phyloP scores from a whole-genome alignment of 345 rosid species.

The Gossypium stocksii region DNA sequence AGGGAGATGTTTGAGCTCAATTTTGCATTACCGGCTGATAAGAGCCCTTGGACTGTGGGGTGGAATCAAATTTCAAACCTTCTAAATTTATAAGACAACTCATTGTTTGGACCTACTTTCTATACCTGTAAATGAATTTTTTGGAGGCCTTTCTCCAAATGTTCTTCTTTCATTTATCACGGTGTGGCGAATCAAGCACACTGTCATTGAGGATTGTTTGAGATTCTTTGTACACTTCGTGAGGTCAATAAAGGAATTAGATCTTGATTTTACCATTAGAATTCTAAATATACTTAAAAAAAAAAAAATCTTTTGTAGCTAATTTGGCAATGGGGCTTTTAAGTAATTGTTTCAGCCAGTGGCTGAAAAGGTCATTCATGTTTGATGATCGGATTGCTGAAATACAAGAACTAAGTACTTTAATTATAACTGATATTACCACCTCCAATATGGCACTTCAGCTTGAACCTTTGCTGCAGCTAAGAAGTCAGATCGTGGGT shows the following conservation, averaged over 20 bases:
- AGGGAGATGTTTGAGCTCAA: constrained; percentile 99
- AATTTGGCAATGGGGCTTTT: neutral
- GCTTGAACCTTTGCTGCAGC: no score
- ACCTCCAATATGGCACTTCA: constrained; percentile 50
- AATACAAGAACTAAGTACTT: constrained; percentile 71
- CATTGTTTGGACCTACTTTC: constrained; percentile 21
- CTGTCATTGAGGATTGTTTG: constrained; percentile 10
- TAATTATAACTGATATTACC: constrained; percentile 81
- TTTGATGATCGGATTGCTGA: constrained; percentile 75
- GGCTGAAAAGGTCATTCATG: constrained; percentile 76
- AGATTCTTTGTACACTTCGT: constrained; percentile 16
- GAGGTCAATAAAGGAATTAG: neutral
- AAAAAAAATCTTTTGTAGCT: no score
- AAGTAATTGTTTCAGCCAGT: constrained; percentile 29
- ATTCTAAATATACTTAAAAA: no score
- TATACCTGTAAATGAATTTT: constrained; percentile 32
- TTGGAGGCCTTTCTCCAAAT: constrained; percentile 32
- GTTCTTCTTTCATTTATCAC: constrained; percentile 16
- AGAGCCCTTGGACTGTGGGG: constrained; percentile 82
- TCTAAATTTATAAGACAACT: constrained; percentile 56
- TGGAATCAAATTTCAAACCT: constrained; percentile 94
- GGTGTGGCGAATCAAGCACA: constrained; percentile 14
- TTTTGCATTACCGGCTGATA: constrained; percentile 80
- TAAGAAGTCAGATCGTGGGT: no score
- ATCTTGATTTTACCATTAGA: no score